Evolutionary conservation across 495 filamentous ascomycete genomes (phyloP).

Genomic region (Corynascus novoguineensis): DNA sequence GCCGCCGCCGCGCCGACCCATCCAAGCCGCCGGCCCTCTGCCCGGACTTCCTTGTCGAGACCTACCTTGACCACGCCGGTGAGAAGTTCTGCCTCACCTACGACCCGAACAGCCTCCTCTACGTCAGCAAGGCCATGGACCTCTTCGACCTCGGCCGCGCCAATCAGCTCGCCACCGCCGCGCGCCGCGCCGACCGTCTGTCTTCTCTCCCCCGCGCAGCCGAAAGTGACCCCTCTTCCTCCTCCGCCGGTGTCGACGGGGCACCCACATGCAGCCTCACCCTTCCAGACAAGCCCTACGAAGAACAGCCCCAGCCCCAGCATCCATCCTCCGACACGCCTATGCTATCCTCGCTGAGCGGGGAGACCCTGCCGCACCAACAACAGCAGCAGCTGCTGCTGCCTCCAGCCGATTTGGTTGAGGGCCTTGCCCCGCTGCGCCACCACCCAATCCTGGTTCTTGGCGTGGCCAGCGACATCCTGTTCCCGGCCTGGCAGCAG

Average conservation of each 20-base stretch:
- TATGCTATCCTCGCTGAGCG: not conserved
- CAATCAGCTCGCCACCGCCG: slow-evolving; percentile 48
- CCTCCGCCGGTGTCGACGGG: not conserved
- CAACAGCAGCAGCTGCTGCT: slow-evolving; percentile 21
- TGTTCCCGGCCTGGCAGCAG: slow-evolving; percentile 99
- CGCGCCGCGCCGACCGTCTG: slow-evolving; percentile 36
- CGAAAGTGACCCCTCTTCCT: not conserved
- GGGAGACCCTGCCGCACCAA: not conserved
- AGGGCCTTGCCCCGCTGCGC: slow-evolving; percentile 63
- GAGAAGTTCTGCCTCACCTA: slow-evolving; percentile 99
- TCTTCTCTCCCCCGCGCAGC: no score
- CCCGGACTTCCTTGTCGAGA: slow-evolving; percentile 96
- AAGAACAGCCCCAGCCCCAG: slow-evolving; percentile 54
- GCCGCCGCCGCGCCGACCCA: slow-evolving; percentile 77
- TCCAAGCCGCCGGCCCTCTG: slow-evolving; percentile 84
- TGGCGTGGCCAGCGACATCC: slow-evolving; percentile 91
- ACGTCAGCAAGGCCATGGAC: slow-evolving; percentile 98
- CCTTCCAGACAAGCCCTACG: slow-evolving; percentile 76
- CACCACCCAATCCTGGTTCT: slow-evolving; percentile 79
- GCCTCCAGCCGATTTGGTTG: slow-evolving; percentile 66
- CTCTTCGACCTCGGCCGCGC: slow-evolving; percentile 82
- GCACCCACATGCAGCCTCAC: slow-evolving; percentile 70
- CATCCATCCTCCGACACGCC: slow-evolving; percentile 23
- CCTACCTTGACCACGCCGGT: slow-evolving; percentile 95
- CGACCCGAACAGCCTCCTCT: slow-evolving; percentile 92